These are phyloP conservation scores for Galerina marginata DNA, from an alignment of 768 basidiomycete species.

Conservation along the genomic window DNA sequence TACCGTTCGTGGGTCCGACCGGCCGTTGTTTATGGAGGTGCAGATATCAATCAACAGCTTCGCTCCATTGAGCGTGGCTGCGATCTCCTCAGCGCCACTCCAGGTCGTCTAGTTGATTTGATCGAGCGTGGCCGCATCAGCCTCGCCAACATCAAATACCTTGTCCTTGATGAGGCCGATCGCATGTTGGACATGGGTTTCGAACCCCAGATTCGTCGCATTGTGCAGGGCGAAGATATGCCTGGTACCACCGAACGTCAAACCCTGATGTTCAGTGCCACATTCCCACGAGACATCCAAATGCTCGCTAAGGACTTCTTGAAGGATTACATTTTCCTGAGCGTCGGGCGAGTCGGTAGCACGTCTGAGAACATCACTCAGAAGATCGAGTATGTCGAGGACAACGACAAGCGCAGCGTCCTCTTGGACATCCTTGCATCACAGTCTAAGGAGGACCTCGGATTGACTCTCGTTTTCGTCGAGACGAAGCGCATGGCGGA, in stretches of 20 bases:
- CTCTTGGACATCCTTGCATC: conserved; percentile 92
- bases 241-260: conserved; percentile 90
- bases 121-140: conserved; percentile 98
- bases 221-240: conserved; percentile 99
- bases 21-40: conserved; percentile 98
- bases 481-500: conserved; percentile 99
- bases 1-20: conserved; percentile 99
- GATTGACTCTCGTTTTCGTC: conserved; percentile 94
- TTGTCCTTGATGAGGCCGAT: conserved; percentile 99
- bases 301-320: conserved; percentile 94
- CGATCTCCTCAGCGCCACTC: conserved; percentile 95
- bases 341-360: conserved; percentile 96
- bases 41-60: conserved; percentile 95
- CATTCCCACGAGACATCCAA: conserved; percentile 99
- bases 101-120: conserved; percentile 96
- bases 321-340: conserved; percentile 98
- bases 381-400: conserved; percentile 98
- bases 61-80: conserved; percentile 95
- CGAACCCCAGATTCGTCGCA: conserved; percentile 98
- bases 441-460: conserved; percentile 62
- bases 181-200: conserved; percentile 99
- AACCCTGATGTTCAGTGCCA: conserved; percentile 99
- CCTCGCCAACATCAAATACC: conserved; percentile 94
- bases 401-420: conserved; percentile 94
- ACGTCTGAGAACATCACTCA: conserved; percentile 99